Evolutionary conservation across 2,329 filamentous ascomycete species (phyloP), one percentile per base, ranked within the genome.

Genomic region (Fusarium fujikuroi): DNA sequence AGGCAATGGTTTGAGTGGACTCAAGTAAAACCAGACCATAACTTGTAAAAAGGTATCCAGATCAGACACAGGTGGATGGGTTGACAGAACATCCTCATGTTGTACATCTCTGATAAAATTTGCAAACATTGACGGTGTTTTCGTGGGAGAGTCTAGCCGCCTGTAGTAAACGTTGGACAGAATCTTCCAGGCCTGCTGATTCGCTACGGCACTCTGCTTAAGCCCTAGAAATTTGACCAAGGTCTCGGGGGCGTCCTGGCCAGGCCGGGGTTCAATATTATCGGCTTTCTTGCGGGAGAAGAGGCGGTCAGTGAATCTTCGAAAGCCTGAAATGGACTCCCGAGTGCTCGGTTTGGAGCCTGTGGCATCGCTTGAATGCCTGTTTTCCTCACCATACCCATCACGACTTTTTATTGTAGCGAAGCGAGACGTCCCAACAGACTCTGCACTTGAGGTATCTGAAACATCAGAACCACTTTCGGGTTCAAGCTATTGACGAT

Each of bases 11-110:
- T 23, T 30, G 2, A 54, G 7, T 0, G 52, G 23, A 7, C 7
- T 4, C 9, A 53, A 4, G 2, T 34, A 14, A 3, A 19, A 23
- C 0, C 2, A 2, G 1, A 4, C 2, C 46, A 50, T 50, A 3
- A 9, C 21, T 18, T 3, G 0, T 1, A 23, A 9, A 2, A 50
- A 53, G 12, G 23, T 25, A 11, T 0, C 0, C 0, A 0, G 3
- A 5, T 34, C 21, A 0, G 4, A 28, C 0, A 47, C 18, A 4
- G 18, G 12, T 0, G 9, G 5, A 15, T 7, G 4, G 4, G 9
- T 10, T 2, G 25, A 3, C 3, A 14, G 3, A 2, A 4, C 0
- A 3, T 12, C 10, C 9, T 32, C 7, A 1, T 32, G 6, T 23
- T 49, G 46, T 0, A 50, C 28, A 23, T 50, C 28, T 50, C 28